Percentiles rank a stretch among this genome's conserved stretches.
These are phyloP conservation scores for Ascosphaera aggregata DNA, from an alignment of 2,329 filamentous ascomycete genomes.

Conservation along the genomic window DNA sequence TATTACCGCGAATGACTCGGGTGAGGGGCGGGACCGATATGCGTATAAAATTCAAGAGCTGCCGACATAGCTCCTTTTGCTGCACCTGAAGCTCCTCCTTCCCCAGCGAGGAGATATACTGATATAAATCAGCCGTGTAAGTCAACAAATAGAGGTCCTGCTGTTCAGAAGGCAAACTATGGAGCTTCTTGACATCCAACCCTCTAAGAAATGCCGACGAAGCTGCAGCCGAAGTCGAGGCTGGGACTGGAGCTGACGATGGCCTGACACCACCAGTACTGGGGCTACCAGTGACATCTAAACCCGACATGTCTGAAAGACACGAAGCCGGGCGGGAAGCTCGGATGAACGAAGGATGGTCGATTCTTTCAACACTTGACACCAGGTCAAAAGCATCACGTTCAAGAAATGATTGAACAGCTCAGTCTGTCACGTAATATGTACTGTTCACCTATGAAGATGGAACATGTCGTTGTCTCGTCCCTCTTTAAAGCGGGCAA, in stretches of 20 bases:
- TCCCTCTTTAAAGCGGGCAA: too few species aligned
- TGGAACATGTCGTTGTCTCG: too few species aligned
- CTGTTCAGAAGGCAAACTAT: slow-evolving; percentile 75
- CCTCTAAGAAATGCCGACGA: background rate
- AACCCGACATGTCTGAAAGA: background rate
- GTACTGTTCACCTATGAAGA: too few species aligned
- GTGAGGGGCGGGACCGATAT: slow-evolving; percentile 61
- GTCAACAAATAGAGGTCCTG: slow-evolving; percentile 86
- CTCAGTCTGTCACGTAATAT: too few species aligned
- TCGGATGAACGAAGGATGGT: too few species aligned
- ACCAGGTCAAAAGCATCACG: too few species aligned
- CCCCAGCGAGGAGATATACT: slow-evolving; percentile 47
- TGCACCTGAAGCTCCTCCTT: slow-evolving; percentile 65
- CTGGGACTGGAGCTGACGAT: too few species aligned
- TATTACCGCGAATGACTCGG: slow-evolving; percentile 69
- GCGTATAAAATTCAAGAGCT: slow-evolving; percentile 81
- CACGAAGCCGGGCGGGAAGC: too few species aligned
- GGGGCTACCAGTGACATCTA: background rate
- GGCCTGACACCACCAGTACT: background rate
- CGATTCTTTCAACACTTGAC: too few species aligned
- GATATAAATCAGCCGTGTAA: slow-evolving; percentile 61
- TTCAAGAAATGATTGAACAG: too few species aligned
- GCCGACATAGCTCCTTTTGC: slow-evolving; percentile 80
- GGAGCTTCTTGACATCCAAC: slow-evolving; percentile 66
- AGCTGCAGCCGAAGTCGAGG: background rate